phyloP scores from a whole-genome alignment of 169 alveolate species.

The Theileria parva region DNA sequence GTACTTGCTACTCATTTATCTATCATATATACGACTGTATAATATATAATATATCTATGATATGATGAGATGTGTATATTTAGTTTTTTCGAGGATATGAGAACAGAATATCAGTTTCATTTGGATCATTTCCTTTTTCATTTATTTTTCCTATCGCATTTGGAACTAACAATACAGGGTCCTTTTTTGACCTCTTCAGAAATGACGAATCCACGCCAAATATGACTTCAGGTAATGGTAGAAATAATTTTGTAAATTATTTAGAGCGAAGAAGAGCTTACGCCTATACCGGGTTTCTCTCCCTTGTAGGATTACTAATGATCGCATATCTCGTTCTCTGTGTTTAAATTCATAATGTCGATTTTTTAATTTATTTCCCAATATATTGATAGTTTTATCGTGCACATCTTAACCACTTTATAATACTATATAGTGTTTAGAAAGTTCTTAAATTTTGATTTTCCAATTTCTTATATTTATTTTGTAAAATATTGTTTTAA shows the following conservation, averaged over 20 bases:
- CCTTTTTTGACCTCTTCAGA: neutral
- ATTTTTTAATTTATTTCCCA: neutral
- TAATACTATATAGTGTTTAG: too few species aligned
- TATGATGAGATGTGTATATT: neutral
- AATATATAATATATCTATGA: too few species aligned
- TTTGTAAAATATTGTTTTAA: neutral
- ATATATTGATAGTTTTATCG: neutral
- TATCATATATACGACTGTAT: too few species aligned
- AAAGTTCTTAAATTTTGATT: too few species aligned
- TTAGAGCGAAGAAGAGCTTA: constrained; percentile 62
- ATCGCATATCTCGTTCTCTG: constrained; percentile 40
- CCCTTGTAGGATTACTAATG: constrained; percentile 35
- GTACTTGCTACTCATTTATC: neutral
- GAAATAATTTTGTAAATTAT: too few species aligned
- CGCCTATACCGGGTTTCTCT: constrained; percentile 34
- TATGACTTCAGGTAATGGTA: constrained; percentile 56
- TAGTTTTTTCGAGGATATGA: constrained; percentile 44
- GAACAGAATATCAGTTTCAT: constrained; percentile 25
- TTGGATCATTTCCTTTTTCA: constrained; percentile 60
- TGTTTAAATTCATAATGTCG: neutral
- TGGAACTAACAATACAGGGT: constrained; percentile 13
- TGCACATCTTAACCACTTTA: too few species aligned
- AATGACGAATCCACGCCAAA: constrained; percentile 11
- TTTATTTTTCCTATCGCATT: constrained; percentile 28
- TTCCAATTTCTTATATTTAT: too few species aligned